Evolutionary conservation across 306 rosid genomes (phyloP).

Genomic region (Vigna angularis): DNA sequence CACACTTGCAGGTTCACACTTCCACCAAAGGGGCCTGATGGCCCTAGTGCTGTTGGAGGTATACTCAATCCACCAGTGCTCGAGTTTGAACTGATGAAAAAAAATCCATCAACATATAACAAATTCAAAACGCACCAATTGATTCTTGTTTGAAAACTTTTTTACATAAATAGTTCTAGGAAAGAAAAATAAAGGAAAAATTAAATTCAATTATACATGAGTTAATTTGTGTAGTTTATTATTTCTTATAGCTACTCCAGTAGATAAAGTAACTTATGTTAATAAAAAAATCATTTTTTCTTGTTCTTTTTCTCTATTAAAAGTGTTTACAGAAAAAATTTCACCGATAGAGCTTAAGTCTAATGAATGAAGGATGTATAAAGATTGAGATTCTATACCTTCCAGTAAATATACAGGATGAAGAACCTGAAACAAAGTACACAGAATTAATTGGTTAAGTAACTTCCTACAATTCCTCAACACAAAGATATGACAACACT

Average conservation of each 20-base stretch:
- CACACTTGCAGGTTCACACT: constrained; percentile 57
- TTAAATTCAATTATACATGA: too few species aligned
- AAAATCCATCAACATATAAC: constrained; percentile 37
- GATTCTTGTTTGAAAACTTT: background rate
- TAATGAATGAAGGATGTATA: constrained; percentile 1
- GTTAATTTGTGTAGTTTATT: too few species aligned
- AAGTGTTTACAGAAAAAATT: too few species aligned
- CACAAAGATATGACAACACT: background rate
- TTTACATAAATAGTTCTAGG: too few species aligned
- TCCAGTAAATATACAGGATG: constrained; percentile 82
- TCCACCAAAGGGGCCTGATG: constrained; percentile 59
- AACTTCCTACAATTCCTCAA: constrained; percentile 9
- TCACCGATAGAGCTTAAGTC: background rate
- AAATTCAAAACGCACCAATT: background rate
- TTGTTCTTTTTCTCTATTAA: too few species aligned
- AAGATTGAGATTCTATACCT: constrained; percentile 62
- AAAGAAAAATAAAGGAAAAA: too few species aligned
- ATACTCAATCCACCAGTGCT: constrained; percentile 50
- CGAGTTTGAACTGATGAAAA: constrained; percentile 70
- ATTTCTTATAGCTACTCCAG: too few species aligned
- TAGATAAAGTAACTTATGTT: too few species aligned
- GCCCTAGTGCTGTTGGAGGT: constrained; percentile 64
- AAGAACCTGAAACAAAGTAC: constrained; percentile 71
- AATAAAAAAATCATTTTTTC: too few species aligned
- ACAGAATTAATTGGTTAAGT: constrained; percentile 19